Evolutionary conservation across 2,329 filamentous ascomycete genomes (phyloP).

Genomic region (Colletotrichum caudatum): DNA sequence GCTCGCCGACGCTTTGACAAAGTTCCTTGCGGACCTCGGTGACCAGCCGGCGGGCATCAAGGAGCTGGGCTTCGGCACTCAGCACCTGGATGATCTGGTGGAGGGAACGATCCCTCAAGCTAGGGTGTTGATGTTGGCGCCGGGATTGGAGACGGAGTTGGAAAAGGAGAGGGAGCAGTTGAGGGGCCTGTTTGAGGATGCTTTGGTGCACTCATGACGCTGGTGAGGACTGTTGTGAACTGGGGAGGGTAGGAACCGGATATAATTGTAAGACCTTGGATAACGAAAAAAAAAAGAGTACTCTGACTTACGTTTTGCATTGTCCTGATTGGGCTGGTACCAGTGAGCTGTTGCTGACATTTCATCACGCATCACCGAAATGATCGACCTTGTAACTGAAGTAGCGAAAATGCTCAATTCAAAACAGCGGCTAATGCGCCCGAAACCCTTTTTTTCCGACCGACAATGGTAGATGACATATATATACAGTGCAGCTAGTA

Average conservation of each 20-base stretch:
- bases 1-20: conserved; percentile 82
- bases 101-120: conserved; percentile 95
- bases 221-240: not conserved
- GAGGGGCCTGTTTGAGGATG: conserved; percentile 73
- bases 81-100: conserved; percentile 84
- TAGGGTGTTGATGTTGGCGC: conserved; percentile 91
- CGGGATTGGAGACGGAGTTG: conserved; percentile 78
- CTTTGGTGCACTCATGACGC: conserved; percentile 55
- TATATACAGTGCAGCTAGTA: conserved; percentile 10
- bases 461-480: not conserved
- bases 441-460: conserved; percentile 26
- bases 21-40: conserved; percentile 85
- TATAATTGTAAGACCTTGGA: not conserved
- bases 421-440: not conserved
- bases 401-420: not conserved
- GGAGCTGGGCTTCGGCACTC: conserved; percentile 80
- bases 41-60: conserved; percentile 92
- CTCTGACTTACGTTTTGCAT: not conserved
- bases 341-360: not conserved
- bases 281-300: not conserved
- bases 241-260: too few species aligned
- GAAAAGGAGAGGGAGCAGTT: conserved; percentile 79
- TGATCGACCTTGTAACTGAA: not conserved
- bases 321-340: too few species aligned
- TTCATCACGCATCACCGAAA: not conserved